Base-by-base conservation (phyloP, 2,329 filamentous ascomycete species). In the Talaromyces pinophilus region DNA sequence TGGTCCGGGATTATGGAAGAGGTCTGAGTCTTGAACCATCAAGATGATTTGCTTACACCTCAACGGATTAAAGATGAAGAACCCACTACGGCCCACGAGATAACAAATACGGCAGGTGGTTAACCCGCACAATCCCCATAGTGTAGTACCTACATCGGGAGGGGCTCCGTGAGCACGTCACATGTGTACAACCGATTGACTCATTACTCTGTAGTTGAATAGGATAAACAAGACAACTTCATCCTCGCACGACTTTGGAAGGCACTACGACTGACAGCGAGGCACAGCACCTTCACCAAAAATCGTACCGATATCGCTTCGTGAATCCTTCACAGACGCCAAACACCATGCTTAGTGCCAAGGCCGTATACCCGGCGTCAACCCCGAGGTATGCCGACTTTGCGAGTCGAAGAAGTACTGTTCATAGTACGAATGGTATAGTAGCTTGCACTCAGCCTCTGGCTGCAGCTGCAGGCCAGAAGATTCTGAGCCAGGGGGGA, bases 361-460 rank as follows among this genome's bases (percentile, higher is more conserved):
- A 77, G 66, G 79, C 85, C 63, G 77, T 87, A 62, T 85, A 85
- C 69, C 80, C 84, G 35, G 78, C 81, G 63, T 38, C 48, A 33
- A n/a, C 15, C 74, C 25, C 79, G 84, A 54, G 79, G 82, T 8
- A 76, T 62, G 71, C 71, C 59, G 74, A 75, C 3, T 79, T 79
- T 61, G 63, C 91, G 10, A 96, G 92, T 72, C 87, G 94, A 46
- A 85, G 95, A 69, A 97, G 94, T 72, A 93, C 96, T 13, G 92
- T 98, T 13, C 93, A 98, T 77, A 97, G 92, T 77, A 93, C 91
- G 5, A 90, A 93, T 73, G 94, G 93, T 55, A 97, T 98, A 66
- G 91, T 98, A 59, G 87, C 93, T 11, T 96, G 91, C 76, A 91
- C 92, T 1, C 94, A 98, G 77, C 93, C 95, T 15, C 83, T 98